Conservation (phyloP, 2,329 filamentous ascomycete genomes). For the Penicillium freii region DNA sequence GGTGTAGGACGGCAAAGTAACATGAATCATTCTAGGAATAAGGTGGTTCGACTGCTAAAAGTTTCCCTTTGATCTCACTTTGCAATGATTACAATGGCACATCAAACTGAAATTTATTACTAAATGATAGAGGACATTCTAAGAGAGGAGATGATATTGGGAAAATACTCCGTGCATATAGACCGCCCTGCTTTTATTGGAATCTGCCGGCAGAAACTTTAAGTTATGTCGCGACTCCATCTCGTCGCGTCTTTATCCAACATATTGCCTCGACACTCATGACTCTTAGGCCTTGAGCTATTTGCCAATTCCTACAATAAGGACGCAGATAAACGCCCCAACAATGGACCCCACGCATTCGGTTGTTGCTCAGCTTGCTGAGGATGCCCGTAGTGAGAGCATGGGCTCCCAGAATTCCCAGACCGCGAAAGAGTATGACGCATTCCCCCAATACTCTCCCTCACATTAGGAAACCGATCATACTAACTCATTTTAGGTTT, state of each 20-base stretch:
- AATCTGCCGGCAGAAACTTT: background rate
- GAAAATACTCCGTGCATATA: background rate
- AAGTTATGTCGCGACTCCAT: background rate
- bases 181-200: background rate
- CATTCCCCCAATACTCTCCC: background rate
- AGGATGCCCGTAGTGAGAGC: conserved; percentile 36
- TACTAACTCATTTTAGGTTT: conserved; percentile 56
- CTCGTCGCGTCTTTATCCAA: background rate
- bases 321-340: background rate
- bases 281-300: background rate
- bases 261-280: background rate
- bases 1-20: background rate
- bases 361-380: conserved; percentile 10
- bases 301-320: background rate
- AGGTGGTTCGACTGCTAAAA: background rate
- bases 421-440: conserved; percentile 65
- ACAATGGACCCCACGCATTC: conserved; percentile 26
- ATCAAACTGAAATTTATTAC: background rate
- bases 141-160: background rate
- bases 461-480: background rate
- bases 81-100: background rate
- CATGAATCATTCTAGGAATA: background rate
- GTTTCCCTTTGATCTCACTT: background rate
- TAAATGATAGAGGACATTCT: background rate
- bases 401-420: conserved; percentile 61